Evolutionary conservation across 345 rosid species (phyloP).

Genomic region (Hevea brasiliensis): DNA sequence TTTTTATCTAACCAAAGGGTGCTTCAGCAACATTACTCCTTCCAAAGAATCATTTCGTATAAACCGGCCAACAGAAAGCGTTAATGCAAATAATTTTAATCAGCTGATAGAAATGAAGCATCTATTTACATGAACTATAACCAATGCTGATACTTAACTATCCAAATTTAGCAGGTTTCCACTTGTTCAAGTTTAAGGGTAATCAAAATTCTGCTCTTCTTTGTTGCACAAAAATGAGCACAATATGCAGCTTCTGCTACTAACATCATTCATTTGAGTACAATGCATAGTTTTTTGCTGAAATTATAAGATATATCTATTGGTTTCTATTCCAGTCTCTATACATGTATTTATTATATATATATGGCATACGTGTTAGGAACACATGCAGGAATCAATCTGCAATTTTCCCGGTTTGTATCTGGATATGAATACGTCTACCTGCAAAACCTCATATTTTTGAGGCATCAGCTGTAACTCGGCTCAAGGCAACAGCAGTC

Average conservation of each 20-base stretch:
- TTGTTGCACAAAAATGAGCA: not conserved
- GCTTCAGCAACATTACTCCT: too few species aligned
- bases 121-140: too few species aligned
- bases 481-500: conserved; percentile 52
- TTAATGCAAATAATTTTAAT: too few species aligned
- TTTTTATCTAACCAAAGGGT: too few species aligned
- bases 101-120: too few species aligned
- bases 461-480: conserved; percentile 57
- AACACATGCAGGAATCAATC: not conserved
- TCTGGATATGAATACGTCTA: not conserved
- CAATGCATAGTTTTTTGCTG: not conserved
- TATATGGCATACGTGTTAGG: not conserved
- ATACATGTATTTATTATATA: not conserved
- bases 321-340: not conserved
- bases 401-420: not conserved
- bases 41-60: too few species aligned
- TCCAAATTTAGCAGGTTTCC: not conserved
- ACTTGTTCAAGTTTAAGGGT: not conserved
- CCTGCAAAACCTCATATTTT: conserved; percentile 46
- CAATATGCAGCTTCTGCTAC: not conserved
- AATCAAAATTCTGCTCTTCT: not conserved
- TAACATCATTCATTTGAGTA: not conserved
- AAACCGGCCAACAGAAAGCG: too few species aligned
- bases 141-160: too few species aligned
- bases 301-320: not conserved